Evolutionary conservation across 352 stramenopile species (phyloP).

Genomic region (Aphanomyces stellatus): DNA sequence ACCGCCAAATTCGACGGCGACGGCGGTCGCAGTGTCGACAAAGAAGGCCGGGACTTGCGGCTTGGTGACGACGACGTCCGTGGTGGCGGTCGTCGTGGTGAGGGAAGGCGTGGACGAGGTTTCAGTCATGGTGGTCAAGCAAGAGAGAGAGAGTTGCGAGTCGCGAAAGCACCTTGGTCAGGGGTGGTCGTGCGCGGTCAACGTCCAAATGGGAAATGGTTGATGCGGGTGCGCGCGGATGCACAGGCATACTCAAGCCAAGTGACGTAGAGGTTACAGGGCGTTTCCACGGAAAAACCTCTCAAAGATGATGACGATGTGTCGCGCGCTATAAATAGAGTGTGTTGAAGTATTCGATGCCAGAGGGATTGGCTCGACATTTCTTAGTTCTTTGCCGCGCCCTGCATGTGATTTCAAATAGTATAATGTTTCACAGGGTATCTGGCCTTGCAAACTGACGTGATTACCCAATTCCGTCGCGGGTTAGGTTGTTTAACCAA

Average conservation of each 20-base stretch:
- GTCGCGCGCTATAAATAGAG: background rate
- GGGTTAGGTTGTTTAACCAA: conserved; percentile 19
- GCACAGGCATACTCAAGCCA: background rate
- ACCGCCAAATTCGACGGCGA: conserved; percentile 17
- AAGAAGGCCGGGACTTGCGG: background rate
- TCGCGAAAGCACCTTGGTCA: conserved; percentile 14
- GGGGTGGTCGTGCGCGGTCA: background rate
- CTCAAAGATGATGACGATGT: background rate
- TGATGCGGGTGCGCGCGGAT: too few species aligned
- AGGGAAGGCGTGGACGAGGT: background rate
- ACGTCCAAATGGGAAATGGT: background rate
- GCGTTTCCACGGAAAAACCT: conserved; percentile 5
- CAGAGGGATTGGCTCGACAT: background rate
- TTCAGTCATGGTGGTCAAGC: background rate
- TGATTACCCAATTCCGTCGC: conserved; percentile 6
- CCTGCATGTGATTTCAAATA: background rate
- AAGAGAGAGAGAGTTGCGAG: background rate
- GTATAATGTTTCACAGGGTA: background rate
- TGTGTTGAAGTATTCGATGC: background rate
- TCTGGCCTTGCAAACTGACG: background rate
- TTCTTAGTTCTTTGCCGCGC: too few species aligned
- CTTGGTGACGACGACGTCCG: background rate
- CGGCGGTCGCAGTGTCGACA: background rate
- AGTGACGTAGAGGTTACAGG: background rate
- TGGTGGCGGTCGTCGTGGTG: background rate